Percentiles rank a stretch among this genome's conserved stretches.
These are phyloP conservation scores for Leptographium flavum DNA, from an alignment of 2,329 filamentous ascomycete genomes.

Conservation along the genomic window DNA sequence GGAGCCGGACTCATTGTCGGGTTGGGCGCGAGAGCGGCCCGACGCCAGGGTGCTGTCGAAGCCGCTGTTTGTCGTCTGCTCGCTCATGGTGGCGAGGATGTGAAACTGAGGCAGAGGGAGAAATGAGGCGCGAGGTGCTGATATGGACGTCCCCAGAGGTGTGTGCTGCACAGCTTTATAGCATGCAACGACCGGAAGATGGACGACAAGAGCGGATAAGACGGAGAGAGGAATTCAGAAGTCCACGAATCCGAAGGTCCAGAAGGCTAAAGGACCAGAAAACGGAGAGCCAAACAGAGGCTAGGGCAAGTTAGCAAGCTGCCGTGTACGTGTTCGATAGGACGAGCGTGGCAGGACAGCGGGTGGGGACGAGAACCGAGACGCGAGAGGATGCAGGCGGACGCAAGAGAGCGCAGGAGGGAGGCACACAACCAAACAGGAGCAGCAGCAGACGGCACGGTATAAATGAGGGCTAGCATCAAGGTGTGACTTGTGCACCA, in stretches of 20 bases:
- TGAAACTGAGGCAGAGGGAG: too few relatives aligned
- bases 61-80: conserved; percentile 31
- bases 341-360: too few relatives aligned
- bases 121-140: not conserved
- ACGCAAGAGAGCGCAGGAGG: too few relatives aligned
- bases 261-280: not conserved
- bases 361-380: too few relatives aligned
- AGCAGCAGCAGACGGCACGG: too few relatives aligned
- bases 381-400: too few relatives aligned
- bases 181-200: not conserved
- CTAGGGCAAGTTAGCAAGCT: not conserved
- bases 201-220: too few relatives aligned
- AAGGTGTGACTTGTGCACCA: too few relatives aligned
- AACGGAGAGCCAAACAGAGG: not conserved
- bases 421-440: too few relatives aligned
- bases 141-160: not conserved
- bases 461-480: too few relatives aligned
- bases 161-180: not conserved
- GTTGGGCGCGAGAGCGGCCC: conserved; percentile 26
- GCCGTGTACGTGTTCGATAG: too few relatives aligned
- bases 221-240: not conserved
- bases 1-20: conserved; percentile 27
- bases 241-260: too few relatives aligned
- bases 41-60: conserved; percentile 23
- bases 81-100: conserved; percentile 22